A percentile compares a stretch with the other conserved stretches of the same genome.
phyloP scores from a whole-genome alignment of 495 filamentous ascomycete species.

The Neurospora sp. region DNA sequence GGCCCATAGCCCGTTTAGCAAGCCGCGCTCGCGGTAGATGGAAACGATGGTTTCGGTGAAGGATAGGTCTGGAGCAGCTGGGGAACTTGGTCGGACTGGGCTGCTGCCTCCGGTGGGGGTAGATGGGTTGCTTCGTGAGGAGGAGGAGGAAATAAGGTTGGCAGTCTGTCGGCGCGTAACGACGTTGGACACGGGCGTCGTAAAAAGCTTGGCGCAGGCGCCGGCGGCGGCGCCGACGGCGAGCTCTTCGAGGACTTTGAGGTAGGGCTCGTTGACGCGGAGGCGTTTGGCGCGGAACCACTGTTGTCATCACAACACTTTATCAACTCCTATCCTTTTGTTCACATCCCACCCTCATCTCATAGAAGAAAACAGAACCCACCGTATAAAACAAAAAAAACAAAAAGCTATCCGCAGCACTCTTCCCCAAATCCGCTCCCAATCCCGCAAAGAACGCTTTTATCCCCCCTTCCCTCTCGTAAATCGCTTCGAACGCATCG shows the following conservation, averaged over 20 bases:
- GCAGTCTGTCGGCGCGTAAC: conserved; percentile 74
- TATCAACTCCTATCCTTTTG: background rate
- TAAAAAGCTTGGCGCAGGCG: conserved; percentile 65
- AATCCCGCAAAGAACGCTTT: conserved; percentile 68
- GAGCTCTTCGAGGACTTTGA: conserved; percentile 65
- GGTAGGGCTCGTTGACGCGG: conserved; percentile 33
- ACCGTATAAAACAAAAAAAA: conserved; percentile 75
- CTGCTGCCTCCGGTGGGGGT: background rate
- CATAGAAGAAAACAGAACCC: conserved; percentile 29
- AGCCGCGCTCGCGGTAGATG: conserved; percentile 61
- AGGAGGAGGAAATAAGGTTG: conserved; percentile 24
- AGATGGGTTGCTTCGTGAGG: background rate
- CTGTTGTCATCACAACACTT: conserved; percentile 1
- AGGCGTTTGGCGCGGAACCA: conserved; percentile 47
- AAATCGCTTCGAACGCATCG: conserved; percentile 67
- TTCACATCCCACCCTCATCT: background rate
- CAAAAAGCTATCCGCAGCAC: conserved; percentile 65
- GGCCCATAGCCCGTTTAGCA: conserved; percentile 70
- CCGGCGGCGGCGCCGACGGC: conserved; percentile 69
- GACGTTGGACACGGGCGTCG: conserved; percentile 74
- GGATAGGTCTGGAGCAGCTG: conserved; percentile 15
- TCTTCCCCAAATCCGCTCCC: conserved; percentile 60
- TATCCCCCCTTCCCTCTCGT: conserved; percentile 56
- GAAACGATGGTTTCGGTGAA: conserved; percentile 50
- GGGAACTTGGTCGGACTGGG: background rate